Conservation (phyloP, 495 filamentous ascomycete genomes). For the Penicillium waksmanii region DNA sequence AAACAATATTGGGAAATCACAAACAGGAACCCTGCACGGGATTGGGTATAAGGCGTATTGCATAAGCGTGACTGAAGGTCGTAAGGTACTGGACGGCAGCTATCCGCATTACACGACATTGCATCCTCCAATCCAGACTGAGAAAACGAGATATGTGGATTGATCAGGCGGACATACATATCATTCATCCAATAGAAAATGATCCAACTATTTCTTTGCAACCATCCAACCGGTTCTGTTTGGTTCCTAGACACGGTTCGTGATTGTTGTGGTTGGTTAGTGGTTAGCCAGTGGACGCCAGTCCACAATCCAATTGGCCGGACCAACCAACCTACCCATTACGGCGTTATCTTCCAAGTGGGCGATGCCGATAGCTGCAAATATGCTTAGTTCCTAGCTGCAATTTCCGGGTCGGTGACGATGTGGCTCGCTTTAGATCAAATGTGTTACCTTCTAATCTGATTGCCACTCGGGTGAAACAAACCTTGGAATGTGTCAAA, state of each 20-base stretch:
- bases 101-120: conserved; percentile 24
- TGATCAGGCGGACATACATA: background rate
- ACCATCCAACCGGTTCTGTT: conserved; percentile 62
- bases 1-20: background rate
- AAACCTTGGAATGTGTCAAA: too few relatives aligned
- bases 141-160: too few relatives aligned
- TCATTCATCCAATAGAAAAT: background rate
- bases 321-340: conserved; percentile 56
- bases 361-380: too few relatives aligned
- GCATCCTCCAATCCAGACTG: background rate
- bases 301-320: conserved; percentile 31
- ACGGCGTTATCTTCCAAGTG: too few relatives aligned
- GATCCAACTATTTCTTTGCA: background rate
- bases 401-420: background rate
- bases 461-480: background rate
- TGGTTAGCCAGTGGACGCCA: conserved; percentile 58
- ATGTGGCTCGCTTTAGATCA: background rate
- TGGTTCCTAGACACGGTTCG: conserved; percentile 66
- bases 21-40: background rate
- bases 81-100: conserved; percentile 61
- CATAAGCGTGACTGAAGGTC: conserved; percentile 57
- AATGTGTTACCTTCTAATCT: background rate
- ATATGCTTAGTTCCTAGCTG: background rate
- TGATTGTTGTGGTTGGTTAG: conserved; percentile 48
- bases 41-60: background rate